These are phyloP conservation scores for Chlorella sp. DNA, from an alignment of 139 green algal species.

Conservation along the genomic window DNA sequence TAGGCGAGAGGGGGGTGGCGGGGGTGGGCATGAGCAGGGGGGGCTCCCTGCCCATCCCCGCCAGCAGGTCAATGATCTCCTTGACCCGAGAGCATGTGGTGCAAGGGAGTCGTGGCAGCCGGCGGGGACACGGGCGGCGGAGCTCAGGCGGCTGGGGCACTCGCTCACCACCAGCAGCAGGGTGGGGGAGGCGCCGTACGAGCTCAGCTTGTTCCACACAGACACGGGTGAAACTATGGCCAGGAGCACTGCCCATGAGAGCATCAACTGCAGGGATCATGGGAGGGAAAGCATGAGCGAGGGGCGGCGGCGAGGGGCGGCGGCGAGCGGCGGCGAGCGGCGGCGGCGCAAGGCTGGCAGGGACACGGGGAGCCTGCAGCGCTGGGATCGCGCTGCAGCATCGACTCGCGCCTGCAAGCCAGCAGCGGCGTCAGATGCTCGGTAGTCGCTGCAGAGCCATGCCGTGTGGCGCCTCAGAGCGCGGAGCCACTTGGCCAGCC, in stretches of 20 bases:
- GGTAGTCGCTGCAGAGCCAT: background rate
- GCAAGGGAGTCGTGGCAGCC: background rate
- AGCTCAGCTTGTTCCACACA: background rate
- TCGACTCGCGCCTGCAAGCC: background rate
- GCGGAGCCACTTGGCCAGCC: too few relatives aligned
- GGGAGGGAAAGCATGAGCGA: background rate
- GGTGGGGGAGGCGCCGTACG: background rate
- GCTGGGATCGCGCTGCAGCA: too few relatives aligned
- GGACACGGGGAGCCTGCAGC: too few relatives aligned
- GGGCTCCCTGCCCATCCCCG: too few relatives aligned
- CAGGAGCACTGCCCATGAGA: conserved; percentile 8
- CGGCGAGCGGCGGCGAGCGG: too few relatives aligned
- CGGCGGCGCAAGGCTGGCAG: background rate
- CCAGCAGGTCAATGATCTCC: too few relatives aligned
- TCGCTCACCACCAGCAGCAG: background rate
- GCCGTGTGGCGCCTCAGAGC: too few relatives aligned
- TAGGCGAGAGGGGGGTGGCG: background rate
- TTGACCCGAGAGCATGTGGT: too few relatives aligned
- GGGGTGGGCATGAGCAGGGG: background rate
- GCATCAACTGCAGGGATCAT: background rate
- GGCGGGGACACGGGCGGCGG: background rate
- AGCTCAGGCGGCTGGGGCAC: too few relatives aligned
- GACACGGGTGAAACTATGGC: background rate
- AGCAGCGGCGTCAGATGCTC: background rate
- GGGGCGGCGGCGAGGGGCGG: too few relatives aligned